Base-by-base conservation (phyloP, 371 early-diverging fungal species). In the Apophysomyces elegans region DNA sequence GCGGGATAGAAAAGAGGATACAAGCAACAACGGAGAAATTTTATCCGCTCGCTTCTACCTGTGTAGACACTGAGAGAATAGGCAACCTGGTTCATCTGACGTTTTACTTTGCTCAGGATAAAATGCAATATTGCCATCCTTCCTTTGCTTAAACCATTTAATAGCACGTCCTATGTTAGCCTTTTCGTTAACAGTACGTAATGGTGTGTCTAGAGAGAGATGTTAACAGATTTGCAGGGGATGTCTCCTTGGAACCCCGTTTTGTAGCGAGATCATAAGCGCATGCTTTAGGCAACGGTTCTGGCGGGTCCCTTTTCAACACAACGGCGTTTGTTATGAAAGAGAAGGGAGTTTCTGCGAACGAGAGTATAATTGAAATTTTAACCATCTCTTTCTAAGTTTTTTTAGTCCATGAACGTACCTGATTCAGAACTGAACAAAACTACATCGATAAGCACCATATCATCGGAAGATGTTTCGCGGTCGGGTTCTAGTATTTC, bases 241-340 rank as follows among this genome's bases (percentile, higher is more conserved):
- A 26, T n/a, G 54, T 50, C 7, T 21, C 9, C 1, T 50, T 21
- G 9, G 21, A 21, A 18, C 21, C 21, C 54, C 35, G 21, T 50
- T 50, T 50, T 50, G 16, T 21, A 26, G n/a, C 16, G 21, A 21
- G n/a, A 62, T 4, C 14, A 62, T 21, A 16, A 50, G 12, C 6
- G 44, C 32, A 35, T 41, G 16, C 21, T 38, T 38, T 41, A 12
- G 11, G 4, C 6, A n/a, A 14, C 16, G 18, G 4, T 2, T 38
- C 1, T 16, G 12, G 59, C 26, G 60, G 60, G 13, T 35, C 38
- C n/a, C 60, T 59, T 59, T 59, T 16, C 60, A 59, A 59, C 60
- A 43, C 60, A 43, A 59, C 60, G 60, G 60, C 21, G 16, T 5
- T 21, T 50, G 54, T 50, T 50, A 50, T 50, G 54, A 50, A 35